Conservation (phyloP, 768 basidiomycete species). For the Phanerochaete sordida region DNA sequence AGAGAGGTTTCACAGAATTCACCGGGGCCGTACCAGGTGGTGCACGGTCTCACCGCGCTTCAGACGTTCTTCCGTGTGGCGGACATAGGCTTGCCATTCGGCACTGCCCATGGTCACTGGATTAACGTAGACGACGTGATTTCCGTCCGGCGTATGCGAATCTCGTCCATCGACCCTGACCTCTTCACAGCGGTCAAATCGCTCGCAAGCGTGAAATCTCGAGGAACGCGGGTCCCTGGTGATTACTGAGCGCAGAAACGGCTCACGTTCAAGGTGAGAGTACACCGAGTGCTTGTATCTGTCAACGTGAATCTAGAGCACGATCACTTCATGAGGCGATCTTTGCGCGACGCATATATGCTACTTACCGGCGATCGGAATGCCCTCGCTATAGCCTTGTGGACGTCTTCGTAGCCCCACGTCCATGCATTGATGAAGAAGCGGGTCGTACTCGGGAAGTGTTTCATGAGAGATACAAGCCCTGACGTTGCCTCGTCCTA, state of each 20-base stretch:
- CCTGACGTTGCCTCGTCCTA: conserved; percentile 67
- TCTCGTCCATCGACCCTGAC: conserved; percentile 39
- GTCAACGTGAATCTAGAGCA: conserved; percentile 78
- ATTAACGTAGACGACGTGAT: conserved; percentile 78
- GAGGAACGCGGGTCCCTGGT: conserved; percentile 59
- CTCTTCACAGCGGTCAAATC: conserved; percentile 66
- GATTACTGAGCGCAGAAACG: conserved; percentile 55
- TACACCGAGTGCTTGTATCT: conserved; percentile 81
- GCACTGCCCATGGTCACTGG: conserved; percentile 68
- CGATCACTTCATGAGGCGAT: not conserved
- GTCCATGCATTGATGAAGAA: conserved; percentile 96
- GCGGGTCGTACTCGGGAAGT: conserved; percentile 57
- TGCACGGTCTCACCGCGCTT: conserved; percentile 43
- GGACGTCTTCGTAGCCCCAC: conserved; percentile 92
- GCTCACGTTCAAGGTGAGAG: conserved; percentile 46
- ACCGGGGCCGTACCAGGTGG: conserved; percentile 50
- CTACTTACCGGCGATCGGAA: conserved; percentile 61
- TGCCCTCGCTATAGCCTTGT: conserved; percentile 66
- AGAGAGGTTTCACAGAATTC: not conserved
- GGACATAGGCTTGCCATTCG: conserved; percentile 49
- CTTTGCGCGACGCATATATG: not conserved
- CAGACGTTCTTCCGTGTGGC: conserved; percentile 42
- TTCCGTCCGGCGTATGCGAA: conserved; percentile 26
- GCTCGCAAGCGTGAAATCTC: conserved; percentile 93
- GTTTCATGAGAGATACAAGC: conserved; percentile 63